These are phyloP conservation scores for Epichloe elymi DNA, from an alignment of 2,329 filamentous ascomycete species.

Conservation along the genomic window DNA sequence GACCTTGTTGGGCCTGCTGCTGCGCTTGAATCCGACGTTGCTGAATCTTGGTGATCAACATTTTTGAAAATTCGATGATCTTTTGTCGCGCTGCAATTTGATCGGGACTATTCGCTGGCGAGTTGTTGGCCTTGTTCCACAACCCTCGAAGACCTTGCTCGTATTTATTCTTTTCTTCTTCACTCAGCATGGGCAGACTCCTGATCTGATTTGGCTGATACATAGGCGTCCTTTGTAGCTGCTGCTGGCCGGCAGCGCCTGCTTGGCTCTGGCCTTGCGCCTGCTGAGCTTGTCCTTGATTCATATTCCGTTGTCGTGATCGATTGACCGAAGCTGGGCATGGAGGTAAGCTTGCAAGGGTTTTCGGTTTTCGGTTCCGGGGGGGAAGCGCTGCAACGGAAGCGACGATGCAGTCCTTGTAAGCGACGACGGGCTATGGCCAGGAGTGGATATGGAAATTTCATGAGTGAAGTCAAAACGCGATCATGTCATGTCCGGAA, in stretches of 20 bases:
- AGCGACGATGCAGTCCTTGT: not conserved
- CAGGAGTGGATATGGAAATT: not conserved
- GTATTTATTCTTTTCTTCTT: conserved; percentile 45
- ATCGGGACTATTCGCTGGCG: conserved; percentile 31
- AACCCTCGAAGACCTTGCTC: conserved; percentile 40
- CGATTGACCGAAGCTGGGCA: not conserved
- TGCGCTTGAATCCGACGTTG: conserved; percentile 23
- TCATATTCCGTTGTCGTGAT: conserved; percentile 10
- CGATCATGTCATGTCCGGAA: not conserved
- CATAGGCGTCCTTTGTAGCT: conserved; percentile 23
- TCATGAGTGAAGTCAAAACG: not conserved
- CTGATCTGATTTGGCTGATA: conserved; percentile 41
- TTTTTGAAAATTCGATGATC: conserved; percentile 46
- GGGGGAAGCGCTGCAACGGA: not conserved
- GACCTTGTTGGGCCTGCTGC: conserved; percentile 14
- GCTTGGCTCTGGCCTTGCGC: conserved; percentile 13
- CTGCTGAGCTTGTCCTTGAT: conserved; percentile 13
- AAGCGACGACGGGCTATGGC: not conserved
- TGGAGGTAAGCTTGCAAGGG: not conserved
- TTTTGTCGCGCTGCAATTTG: conserved; percentile 41
- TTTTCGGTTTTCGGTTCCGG: no score
- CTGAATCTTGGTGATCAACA: conserved; percentile 40
- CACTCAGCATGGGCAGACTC: conserved; percentile 33
- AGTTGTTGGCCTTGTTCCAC: conserved; percentile 39
- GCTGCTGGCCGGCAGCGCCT: conserved; percentile 12